Base-by-base conservation (phyloP, 73 alveolate species). In the Symbiodinium natans region DNA sequence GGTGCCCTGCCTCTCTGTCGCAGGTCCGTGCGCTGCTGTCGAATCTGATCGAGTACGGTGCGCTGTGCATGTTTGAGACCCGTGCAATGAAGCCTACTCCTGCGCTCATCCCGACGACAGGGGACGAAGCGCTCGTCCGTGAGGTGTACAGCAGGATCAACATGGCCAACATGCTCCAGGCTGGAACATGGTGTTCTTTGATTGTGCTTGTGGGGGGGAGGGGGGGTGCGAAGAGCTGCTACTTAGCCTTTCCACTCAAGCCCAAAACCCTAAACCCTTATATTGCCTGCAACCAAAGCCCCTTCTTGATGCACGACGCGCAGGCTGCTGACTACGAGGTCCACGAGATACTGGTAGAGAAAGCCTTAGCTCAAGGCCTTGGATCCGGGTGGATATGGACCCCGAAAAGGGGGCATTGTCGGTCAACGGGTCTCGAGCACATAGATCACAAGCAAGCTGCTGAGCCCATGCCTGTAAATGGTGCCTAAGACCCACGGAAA, bases 311-410 rank as follows among this genome's bases (percentile, higher is more conserved):
- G 63, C 8, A 8, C 63, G 23, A 8, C 17, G 29, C 10, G 82
- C 43, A 87, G 94, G 95, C 95, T 86, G 63, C 95, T 2, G 71
- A 63, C 73, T 88, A 63, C 59, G 95, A 88, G 31, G 95, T 88
- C 40, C 95, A 88, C 43, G 95, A 88, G 71, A 21, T 88, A 29
- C 86, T 88, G 86, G 95, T 88, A 43, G 95, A 88, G 73, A 34
- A 40, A 21, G 95, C 95, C 34, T 31, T 88, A 25, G 29, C 48
- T 10, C 63, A 40, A 88, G 86, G 95, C 71, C 29, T 34, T 73
- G n/a, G 17, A 17, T 0, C 3, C 29, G 40, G 39, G 83, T 25
- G 41, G 40, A 25, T 3, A 21, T 3, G 75, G 19, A 15, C 31
- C 41, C 21, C 52, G 89, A 82, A 11, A 82, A 11, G 63, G 2